Evolutionary conservation across 805 yeast genomes (phyloP).

Genomic region (Yamadazyma akitaensis): DNA sequence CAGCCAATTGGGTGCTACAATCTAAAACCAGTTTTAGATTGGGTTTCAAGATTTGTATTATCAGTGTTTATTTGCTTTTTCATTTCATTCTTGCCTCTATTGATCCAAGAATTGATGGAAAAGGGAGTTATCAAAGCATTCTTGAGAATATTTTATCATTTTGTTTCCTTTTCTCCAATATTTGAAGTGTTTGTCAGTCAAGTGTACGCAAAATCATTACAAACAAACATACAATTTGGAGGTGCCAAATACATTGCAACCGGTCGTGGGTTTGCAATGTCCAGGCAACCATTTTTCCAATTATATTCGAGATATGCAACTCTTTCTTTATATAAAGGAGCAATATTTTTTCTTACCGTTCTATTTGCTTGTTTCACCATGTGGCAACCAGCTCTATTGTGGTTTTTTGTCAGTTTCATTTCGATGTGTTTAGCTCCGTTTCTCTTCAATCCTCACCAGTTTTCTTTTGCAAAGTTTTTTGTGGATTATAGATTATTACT

Average conservation of each 20-base stretch:
- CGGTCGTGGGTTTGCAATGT: constrained; percentile 91
- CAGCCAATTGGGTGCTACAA: constrained; percentile 83
- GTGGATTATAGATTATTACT: constrained; percentile 47
- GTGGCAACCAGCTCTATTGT: constrained; percentile 71
- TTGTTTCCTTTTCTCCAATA: constrained; percentile 79
- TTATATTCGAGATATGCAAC: constrained; percentile 75
- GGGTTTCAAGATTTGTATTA: constrained; percentile 86
- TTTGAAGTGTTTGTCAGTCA: constrained; percentile 96
- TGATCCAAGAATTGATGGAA: constrained; percentile 84
- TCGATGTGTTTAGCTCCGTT: constrained; percentile 49
- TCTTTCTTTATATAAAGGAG: constrained; percentile 75
- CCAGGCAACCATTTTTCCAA: constrained; percentile 67
- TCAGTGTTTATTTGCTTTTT: constrained; percentile 92
- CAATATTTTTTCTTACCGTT: constrained; percentile 63
- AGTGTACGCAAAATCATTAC: constrained; percentile 76
- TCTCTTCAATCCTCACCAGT: constrained; percentile 54
- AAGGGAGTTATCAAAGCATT: constrained; percentile 77
- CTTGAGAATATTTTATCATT: constrained; percentile 67
- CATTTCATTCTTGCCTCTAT: constrained; percentile 83
- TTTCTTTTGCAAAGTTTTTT: constrained; percentile 45
- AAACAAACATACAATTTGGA: constrained; percentile 78
- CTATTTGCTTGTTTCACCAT: constrained; percentile 74
- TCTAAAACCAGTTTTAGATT: constrained; percentile 77
- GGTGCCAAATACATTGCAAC: constrained; percentile 91
- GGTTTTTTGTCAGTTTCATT: constrained; percentile 52